phyloP scores from a whole-genome alignment of 2,329 filamentous ascomycete genomes.

The Diatrype stigma region DNA sequence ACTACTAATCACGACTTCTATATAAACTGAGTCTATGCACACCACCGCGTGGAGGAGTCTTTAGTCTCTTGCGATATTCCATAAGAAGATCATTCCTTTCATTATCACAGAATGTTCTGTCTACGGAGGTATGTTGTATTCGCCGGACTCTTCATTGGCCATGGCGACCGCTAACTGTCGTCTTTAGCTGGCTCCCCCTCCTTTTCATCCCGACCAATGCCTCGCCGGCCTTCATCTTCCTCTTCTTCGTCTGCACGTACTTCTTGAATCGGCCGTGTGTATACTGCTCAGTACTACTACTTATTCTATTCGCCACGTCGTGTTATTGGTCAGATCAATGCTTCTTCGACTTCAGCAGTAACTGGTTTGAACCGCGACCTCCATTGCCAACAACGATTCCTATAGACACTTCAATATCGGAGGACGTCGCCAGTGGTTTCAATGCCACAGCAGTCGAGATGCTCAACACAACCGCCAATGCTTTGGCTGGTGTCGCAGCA shows the following conservation, averaged over 20 bases:
- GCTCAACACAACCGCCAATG: slow-evolving; percentile 66
- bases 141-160: slow-evolving; percentile 1
- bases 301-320: slow-evolving; percentile 89
- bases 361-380: slow-evolving; percentile 87
- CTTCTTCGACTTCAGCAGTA: slow-evolving; percentile 87
- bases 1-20: not conserved
- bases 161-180: slow-evolving; percentile 4
- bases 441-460: slow-evolving; percentile 50
- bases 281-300: slow-evolving; percentile 93
- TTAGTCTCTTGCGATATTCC: not conserved
- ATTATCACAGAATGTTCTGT: slow-evolving; percentile 49
- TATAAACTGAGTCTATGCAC: slow-evolving; percentile 15
- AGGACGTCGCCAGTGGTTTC: slow-evolving; percentile 32
- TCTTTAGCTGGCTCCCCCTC: slow-evolving; percentile 71
- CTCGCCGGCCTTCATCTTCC: slow-evolving; percentile 78
- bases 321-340: slow-evolving; percentile 86
- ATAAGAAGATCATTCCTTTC: not conserved
- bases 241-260: slow-evolving; percentile 90
- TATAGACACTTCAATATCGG: slow-evolving; percentile 24
- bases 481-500: slow-evolving; percentile 62
- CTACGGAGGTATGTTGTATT: slow-evolving; percentile 47
- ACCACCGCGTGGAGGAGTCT: not conserved
- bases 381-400: slow-evolving; percentile 23
- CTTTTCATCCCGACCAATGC: slow-evolving; percentile 86
- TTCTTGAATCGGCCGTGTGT: slow-evolving; percentile 94